A percentile compares a stretch with the other conserved stretches of the same genome.
Evolutionary conservation across 345 rosid species (phyloP).

Genomic region (Jatropha curcas): DNA sequence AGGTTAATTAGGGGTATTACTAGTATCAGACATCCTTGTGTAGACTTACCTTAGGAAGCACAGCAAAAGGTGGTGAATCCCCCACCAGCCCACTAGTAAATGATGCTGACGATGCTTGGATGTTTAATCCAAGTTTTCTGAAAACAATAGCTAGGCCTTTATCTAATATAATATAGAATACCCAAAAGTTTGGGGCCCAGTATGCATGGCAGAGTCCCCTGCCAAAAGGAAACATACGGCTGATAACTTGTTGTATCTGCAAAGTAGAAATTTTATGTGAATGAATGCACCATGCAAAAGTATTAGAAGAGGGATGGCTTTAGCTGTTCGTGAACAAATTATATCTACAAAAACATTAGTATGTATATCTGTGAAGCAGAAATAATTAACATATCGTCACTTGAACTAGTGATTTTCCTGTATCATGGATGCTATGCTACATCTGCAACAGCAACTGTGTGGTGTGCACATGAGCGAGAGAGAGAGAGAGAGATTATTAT

Average conservation of each 20-base stretch:
- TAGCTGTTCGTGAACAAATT: background rate
- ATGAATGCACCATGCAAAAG: slow-evolving; percentile 21
- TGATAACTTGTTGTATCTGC: slow-evolving; percentile 81
- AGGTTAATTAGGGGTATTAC: background rate
- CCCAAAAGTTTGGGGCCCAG: slow-evolving; percentile 99
- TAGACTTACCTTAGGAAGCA: slow-evolving; percentile 67
- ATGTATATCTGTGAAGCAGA: background rate
- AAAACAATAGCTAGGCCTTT: slow-evolving; percentile 61
- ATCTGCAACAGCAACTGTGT: background rate
- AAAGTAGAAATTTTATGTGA: slow-evolving; percentile 21
- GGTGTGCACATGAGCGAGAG: background rate
- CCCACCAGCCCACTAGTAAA: slow-evolving; percentile 92
- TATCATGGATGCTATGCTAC: background rate
- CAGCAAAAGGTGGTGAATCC: slow-evolving; percentile 67
- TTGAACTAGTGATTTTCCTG: background rate
- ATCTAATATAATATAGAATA: slow-evolving; percentile 78
- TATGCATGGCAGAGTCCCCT: slow-evolving; percentile 97
- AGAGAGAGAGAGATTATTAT: background rate
- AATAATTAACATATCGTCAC: background rate
- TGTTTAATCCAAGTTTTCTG: slow-evolving; percentile 52
- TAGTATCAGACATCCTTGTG: no score
- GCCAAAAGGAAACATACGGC: slow-evolving; percentile 92
- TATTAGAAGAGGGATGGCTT: background rate
- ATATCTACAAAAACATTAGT: background rate
- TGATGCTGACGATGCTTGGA: slow-evolving; percentile 65